Evolutionary conservation across 2,329 filamentous ascomycete species (phyloP).

Genomic region (Neocucurbitaria cava): DNA sequence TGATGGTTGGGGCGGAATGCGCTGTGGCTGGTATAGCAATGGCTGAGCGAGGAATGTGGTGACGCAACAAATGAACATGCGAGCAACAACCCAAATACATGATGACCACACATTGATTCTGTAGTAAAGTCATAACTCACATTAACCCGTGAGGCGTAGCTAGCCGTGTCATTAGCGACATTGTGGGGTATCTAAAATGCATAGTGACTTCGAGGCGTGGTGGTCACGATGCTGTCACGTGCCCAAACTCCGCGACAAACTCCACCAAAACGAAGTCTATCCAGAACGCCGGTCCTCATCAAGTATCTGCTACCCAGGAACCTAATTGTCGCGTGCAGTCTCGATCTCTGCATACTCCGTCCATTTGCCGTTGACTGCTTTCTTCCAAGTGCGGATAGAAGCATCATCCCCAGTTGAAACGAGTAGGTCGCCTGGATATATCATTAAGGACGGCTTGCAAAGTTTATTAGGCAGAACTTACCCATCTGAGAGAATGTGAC

Average conservation of each 20-base stretch:
- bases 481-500: conserved; percentile 68
- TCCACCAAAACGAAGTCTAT: conserved; percentile 7
- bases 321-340: conserved; percentile 41
- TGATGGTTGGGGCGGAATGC: conserved; percentile 33
- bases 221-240: conserved; percentile 17
- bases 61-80: conserved; percentile 10
- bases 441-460: conserved; percentile 40
- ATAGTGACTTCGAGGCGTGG: conserved; percentile 20
- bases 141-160: neutral
- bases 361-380: conserved; percentile 56
- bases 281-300: conserved; percentile 18
- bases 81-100: neutral
- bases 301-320: neutral
- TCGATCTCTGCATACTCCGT: conserved; percentile 58
- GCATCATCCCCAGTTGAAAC: conserved; percentile 81
- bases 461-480: conserved; percentile 25
- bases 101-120: neutral
- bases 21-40: conserved; percentile 32
- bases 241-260: conserved; percentile 11
- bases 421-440: conserved; percentile 69
- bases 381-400: conserved; percentile 59
- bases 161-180: neutral
- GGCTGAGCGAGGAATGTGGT: conserved; percentile 32
- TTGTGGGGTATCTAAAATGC: conserved; percentile 35
- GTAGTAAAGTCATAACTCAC: neutral